Conservation (phyloP, 2,329 filamentous ascomycete genomes). For the Diplodia seriata region DNA sequence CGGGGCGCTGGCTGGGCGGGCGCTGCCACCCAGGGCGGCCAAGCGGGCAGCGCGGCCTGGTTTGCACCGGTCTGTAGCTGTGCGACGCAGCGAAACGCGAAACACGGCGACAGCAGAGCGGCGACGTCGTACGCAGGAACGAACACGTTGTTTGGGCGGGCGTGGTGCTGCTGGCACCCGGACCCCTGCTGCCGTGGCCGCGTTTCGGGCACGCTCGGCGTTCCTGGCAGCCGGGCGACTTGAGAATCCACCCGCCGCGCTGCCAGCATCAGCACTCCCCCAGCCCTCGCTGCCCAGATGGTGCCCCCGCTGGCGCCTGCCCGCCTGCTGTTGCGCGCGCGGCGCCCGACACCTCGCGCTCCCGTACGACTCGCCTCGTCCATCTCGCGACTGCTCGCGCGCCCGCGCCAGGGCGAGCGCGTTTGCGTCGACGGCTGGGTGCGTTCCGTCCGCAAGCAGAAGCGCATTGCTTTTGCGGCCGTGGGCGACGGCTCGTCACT, state of each 20-base stretch:
- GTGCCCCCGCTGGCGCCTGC: conserved; percentile 33
- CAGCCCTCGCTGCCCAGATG: conserved; percentile 15
- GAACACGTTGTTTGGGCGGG: conserved; percentile 28
- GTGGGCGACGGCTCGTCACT: conserved; percentile 87
- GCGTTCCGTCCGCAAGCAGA: conserved; percentile 84
- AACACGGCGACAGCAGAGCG: conserved; percentile 26
- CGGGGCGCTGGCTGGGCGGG: background rate
- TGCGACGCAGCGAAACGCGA: conserved; percentile 27
- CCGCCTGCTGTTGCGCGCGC: conserved; percentile 38
- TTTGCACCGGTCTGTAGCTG: conserved; percentile 11
- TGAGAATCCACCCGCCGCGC: conserved; percentile 4
- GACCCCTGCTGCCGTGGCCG: conserved; percentile 14
- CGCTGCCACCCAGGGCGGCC: background rate
- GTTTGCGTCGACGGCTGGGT: conserved; percentile 75
- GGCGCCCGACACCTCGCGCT: conserved; percentile 36
- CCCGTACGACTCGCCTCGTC: conserved; percentile 35
- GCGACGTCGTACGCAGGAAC: conserved; percentile 29
- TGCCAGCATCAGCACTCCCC: conserved; percentile 11
- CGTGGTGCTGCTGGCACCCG: conserved; percentile 4
- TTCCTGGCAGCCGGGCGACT: conserved; percentile 1
- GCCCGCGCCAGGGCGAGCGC: conserved; percentile 35
- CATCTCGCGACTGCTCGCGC: conserved; percentile 53
- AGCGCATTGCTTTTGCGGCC: conserved; percentile 80
- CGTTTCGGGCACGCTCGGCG: conserved; percentile 22
- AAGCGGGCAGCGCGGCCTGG: conserved; percentile 1